Conservation (phyloP, 2,329 filamentous ascomycete genomes). For the Exophiala phaeomuriformis region DNA sequence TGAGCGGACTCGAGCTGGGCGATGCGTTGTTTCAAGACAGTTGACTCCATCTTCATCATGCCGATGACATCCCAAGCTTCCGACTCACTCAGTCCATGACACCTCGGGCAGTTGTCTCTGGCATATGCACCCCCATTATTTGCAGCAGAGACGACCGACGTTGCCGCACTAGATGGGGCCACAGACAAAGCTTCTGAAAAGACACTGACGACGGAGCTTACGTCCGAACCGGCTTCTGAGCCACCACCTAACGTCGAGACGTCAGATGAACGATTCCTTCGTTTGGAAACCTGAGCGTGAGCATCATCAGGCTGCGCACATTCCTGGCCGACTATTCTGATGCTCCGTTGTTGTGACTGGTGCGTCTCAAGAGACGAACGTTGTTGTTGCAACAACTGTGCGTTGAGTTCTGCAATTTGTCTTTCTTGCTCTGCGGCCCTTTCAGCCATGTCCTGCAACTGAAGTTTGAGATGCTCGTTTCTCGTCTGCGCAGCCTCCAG, state of each 20-base stretch:
- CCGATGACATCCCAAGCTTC: constrained; percentile 50
- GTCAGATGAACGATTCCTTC: constrained; percentile 35
- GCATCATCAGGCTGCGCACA: constrained; percentile 29
- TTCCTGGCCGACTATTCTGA: constrained; percentile 25
- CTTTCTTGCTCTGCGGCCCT: constrained; percentile 50
- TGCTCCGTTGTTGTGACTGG: constrained; percentile 27
- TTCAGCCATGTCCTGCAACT: constrained; percentile 54
- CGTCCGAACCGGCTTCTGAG: constrained; percentile 54
- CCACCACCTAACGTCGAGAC: constrained; percentile 45
- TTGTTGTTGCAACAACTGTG: constrained; percentile 36
- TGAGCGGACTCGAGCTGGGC: constrained; percentile 48
- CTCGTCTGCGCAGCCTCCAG: constrained; percentile 54
- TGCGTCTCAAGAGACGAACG: constrained; percentile 12
- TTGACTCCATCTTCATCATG: constrained; percentile 50
- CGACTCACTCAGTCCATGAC: constrained; percentile 35
- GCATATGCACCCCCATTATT: constrained; percentile 6
- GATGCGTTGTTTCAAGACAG: constrained; percentile 46
- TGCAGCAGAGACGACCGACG: constrained; percentile 17
- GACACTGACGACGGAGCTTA: constrained; percentile 45
- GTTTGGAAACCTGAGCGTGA: constrained; percentile 24
- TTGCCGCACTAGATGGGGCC: constrained; percentile 12
- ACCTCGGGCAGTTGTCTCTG: constrained; percentile 35
- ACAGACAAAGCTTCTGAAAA: constrained; percentile 36
- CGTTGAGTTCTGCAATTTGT: constrained; percentile 47
- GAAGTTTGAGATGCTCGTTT: constrained; percentile 51